Conservation (phyloP, 2,329 filamentous ascomycete genomes). For the Thelonectria blattea region DNA sequence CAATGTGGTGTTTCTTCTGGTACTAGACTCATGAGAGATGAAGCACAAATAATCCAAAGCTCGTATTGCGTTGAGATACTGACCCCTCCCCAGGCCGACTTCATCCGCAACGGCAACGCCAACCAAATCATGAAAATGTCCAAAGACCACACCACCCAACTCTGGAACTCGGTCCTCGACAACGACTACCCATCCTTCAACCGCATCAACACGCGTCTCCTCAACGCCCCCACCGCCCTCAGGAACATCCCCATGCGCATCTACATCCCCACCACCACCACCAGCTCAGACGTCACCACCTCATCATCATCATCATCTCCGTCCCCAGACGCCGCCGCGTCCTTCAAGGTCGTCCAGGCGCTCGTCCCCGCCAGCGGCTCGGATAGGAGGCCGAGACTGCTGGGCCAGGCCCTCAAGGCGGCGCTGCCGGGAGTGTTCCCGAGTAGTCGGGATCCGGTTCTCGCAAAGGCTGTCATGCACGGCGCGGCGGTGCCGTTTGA, state of each 20-base stretch:
- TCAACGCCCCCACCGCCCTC: slow-evolving; percentile 76
- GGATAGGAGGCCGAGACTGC: slow-evolving; percentile 51
- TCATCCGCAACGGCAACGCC: slow-evolving; percentile 84
- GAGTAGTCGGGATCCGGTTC: slow-evolving; percentile 79
- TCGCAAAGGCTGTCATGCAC: slow-evolving; percentile 86
- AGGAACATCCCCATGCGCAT: slow-evolving; percentile 86
- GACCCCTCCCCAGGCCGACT: no score
- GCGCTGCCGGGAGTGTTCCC: slow-evolving; percentile 86
- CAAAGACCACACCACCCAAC: slow-evolving; percentile 79
- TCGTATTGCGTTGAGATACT: no score
- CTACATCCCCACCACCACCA: slow-evolving; percentile 82
- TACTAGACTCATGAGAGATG: no score
- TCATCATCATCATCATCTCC: slow-evolving; percentile 21
- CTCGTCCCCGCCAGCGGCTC: slow-evolving; percentile 62
- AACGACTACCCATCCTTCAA: slow-evolving; percentile 77
- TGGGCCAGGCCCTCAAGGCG: slow-evolving; percentile 78
- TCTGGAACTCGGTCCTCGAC: slow-evolving; percentile 82
- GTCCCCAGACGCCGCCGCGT: slow-evolving; percentile 47
- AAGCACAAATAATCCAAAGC: no score
- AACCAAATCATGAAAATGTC: slow-evolving; percentile 90
- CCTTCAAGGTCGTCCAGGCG: slow-evolving; percentile 77
- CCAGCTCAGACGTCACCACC: slow-evolving; percentile 54
- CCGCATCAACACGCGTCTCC: slow-evolving; percentile 75
- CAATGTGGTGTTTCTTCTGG: no score
- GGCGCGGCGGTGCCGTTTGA: slow-evolving; percentile 82